Evolutionary conservation across 345 rosid species (phyloP).

Genomic region (Limnanthes douglasii): DNA sequence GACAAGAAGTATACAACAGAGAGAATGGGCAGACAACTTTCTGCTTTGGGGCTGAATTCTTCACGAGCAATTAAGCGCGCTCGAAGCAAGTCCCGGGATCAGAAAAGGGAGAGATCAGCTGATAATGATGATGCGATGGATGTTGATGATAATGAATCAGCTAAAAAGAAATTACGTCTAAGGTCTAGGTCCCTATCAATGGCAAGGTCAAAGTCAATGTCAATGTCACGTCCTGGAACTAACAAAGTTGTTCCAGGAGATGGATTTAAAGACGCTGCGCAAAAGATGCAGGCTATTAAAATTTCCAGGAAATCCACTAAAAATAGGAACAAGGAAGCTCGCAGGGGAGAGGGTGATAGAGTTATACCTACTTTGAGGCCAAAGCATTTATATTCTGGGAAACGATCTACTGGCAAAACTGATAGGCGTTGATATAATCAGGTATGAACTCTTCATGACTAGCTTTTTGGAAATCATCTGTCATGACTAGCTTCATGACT

Average conservation of each 20-base stretch:
- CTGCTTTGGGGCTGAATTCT: slow-evolving; percentile 54
- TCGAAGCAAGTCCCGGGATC: slow-evolving; percentile 60
- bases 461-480: too few relatives aligned
- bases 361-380: slow-evolving; percentile 51
- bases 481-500: too few relatives aligned
- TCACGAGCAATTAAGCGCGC: slow-evolving; percentile 45
- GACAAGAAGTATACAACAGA: slow-evolving; percentile 39
- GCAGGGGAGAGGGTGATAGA: slow-evolving; percentile 76
- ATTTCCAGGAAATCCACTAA: slow-evolving; percentile 33
- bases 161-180: slow-evolving; percentile 44
- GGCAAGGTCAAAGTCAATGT: slow-evolving; percentile 37
- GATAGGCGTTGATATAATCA: slow-evolving; percentile 35
- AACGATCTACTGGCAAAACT: slow-evolving; percentile 67
- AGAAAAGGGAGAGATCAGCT: slow-evolving; percentile 64
- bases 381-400: slow-evolving; percentile 57
- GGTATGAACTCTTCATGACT: too few relatives aligned
- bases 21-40: slow-evolving; percentile 73
- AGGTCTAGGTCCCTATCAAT: slow-evolving; percentile 23
- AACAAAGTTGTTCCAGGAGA: slow-evolving; percentile 78
- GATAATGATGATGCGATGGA: slow-evolving; percentile 34
- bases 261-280: slow-evolving; percentile 70
- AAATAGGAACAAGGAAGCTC: slow-evolving; percentile 78
- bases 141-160: slow-evolving; percentile 32
- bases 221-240: slow-evolving; percentile 45
- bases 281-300: slow-evolving; percentile 37